Evolutionary conservation across 306 rosid species (phyloP), one percentile per base, ranked within the genome.

Genomic region (Vigna mungo): DNA sequence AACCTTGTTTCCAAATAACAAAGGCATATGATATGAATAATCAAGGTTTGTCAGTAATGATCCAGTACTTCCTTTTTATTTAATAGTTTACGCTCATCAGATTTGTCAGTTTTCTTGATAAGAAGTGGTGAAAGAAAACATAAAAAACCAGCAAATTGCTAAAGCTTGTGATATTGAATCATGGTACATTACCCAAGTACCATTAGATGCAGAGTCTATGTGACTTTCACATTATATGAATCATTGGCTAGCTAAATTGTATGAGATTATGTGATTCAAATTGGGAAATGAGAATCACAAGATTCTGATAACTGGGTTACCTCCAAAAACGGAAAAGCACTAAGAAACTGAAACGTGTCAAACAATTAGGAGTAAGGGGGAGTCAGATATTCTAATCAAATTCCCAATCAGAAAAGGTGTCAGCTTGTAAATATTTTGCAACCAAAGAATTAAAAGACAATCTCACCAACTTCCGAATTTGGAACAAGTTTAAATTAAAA

Each of bases 281-380:
- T 25, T 9, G 13, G 2, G 46, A 9, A 41, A 41, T 36, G 0
- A 15, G 6, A 58, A 4, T 4, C 12, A 20, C 2, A 20, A 9
- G 15, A 20, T 55, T 55, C 62, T 3, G 6, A 27, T 14, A 59
- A 5, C 18, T 0, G 27, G 6, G n/a, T 44, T 74, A 59, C 47
- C 30, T 1, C 58, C 34, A 60, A 10, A 0, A 59, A 73, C 11
- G 4, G 48, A 46, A 43, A 60, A 25, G 9, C 27, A 43, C 27
- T 8, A 60, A n/a, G 60, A 72, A 8, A 72, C 39, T 23, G 16
- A 71, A 52, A 34, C 76, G 53, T 56, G 23, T 21, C n/a, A 14
- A 72, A 39, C 21, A 16, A 37, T 71, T 21, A 71, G 65, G 52
- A 63, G 13, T 18, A 36, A 18, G n/a, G 36, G 9, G 65, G 17